phyloP scores from a whole-genome alignment of 257 asterid genomes.

The Solanum sitiens region DNA sequence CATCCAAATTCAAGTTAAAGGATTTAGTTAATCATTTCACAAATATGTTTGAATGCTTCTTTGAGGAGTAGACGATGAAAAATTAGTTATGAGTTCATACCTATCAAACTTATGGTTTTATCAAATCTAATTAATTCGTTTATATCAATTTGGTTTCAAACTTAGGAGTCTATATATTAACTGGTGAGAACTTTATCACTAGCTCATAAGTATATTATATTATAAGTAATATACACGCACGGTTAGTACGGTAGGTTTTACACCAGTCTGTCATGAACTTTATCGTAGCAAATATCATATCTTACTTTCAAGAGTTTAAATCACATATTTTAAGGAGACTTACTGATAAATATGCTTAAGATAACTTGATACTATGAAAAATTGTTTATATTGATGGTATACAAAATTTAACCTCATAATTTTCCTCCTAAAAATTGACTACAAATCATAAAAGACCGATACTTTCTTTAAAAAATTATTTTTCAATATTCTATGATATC shows the following conservation, averaged over 20 bases:
- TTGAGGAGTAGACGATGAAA: not conserved
- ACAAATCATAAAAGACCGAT: not conserved
- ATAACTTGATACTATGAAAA: too few relatives aligned
- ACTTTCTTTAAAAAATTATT: not conserved
- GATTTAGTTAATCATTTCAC: constrained; percentile 5
- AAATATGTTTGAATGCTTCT: not conserved
- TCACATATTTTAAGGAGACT: not conserved
- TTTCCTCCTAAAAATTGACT: not conserved
- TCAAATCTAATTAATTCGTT: not conserved
- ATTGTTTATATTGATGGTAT: too few relatives aligned
- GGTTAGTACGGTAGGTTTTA: not conserved
- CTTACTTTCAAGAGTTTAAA: too few relatives aligned
- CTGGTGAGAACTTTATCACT: not conserved
- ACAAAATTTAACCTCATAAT: not conserved
- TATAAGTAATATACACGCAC: not conserved
- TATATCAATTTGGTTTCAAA: not conserved
- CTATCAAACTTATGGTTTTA: not conserved
- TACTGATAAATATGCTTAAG: too few relatives aligned
- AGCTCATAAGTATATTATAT: not conserved
- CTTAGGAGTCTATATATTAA: not conserved
- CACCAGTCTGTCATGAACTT: not conserved
- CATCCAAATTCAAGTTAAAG: not conserved
- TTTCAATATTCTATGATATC: not conserved
- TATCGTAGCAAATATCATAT: not conserved
- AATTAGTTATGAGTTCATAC: not conserved